Conservation (phyloP, 2,329 filamentous ascomycete species). For the Cercospora sp. region DNA sequence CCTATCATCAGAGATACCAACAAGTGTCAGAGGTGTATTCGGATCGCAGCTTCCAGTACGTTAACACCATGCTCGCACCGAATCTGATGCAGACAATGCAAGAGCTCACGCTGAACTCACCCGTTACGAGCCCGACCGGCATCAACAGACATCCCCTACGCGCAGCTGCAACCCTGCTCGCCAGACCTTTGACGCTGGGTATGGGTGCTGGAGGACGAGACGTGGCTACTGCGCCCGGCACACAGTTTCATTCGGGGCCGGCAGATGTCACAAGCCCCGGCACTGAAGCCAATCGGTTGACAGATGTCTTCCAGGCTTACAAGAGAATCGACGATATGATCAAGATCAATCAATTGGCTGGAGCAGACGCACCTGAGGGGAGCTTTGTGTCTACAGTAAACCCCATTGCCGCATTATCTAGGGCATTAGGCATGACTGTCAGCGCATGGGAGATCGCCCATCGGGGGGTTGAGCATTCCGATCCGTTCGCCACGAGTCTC, state of each 20-base stretch:
- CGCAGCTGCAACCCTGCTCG: constrained; percentile 18
- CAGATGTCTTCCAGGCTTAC: constrained; percentile 55
- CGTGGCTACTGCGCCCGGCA: constrained; percentile 4
- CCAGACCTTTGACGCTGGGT: constrained; percentile 22
- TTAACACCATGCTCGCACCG: constrained; percentile 34
- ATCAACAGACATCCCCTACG: constrained; percentile 21
- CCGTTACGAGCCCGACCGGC: constrained; percentile 20
- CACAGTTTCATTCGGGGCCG: constrained; percentile 11
- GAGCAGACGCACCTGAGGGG: constrained; percentile 17
- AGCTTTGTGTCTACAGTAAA: constrained; percentile 22
- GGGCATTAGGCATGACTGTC: constrained; percentile 76
- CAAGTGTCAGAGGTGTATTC: constrained; percentile 32
- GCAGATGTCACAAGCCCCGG: constrained; percentile 8
- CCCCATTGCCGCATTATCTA: constrained; percentile 30
- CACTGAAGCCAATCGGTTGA: constrained; percentile 20
- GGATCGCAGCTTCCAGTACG: constrained; percentile 31
- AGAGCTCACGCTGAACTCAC: constrained; percentile 31
- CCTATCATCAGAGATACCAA: constrained; percentile 35
- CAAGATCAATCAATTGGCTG: constrained; percentile 49
- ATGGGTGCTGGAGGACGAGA: constrained; percentile 11
- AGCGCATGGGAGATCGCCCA: constrained; percentile 88
- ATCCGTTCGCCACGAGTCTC: constrained; percentile 66
- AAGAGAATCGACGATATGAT: constrained; percentile 58
- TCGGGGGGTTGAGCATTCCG: constrained; percentile 69
- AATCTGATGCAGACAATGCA: constrained; percentile 35